These are phyloP conservation scores for Synchytrium microbalum DNA, from an alignment of 371 early-diverging fungal genomes.

Conservation along the genomic window DNA sequence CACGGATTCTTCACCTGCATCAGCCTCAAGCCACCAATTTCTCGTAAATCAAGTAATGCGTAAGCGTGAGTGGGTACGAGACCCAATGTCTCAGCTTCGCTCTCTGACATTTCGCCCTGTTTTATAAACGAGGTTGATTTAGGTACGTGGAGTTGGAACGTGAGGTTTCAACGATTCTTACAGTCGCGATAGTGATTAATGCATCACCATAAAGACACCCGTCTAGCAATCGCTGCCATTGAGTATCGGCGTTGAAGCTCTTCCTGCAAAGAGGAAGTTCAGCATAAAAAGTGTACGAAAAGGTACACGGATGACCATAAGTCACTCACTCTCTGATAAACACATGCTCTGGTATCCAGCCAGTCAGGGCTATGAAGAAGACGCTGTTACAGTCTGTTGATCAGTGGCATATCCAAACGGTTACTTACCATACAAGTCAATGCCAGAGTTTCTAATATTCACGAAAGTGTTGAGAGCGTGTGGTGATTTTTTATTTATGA, in stretches of 20 bases:
- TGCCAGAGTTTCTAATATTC: conserved; percentile 66
- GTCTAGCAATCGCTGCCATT: conserved; percentile 64
- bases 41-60: conserved; percentile 52
- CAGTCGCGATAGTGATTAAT: conserved; percentile 26
- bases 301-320: too few species aligned
- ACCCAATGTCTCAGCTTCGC: conserved; percentile 58
- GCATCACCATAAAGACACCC: conserved; percentile 60
- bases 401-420: too few species aligned
- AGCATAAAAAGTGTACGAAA: too few species aligned
- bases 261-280: conserved; percentile 29
- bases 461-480: neutral
- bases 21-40: conserved; percentile 35
- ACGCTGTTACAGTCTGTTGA: too few species aligned
- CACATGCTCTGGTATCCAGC: conserved; percentile 88
- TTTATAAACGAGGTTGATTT: neutral
- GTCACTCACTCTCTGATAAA: conserved; percentile 62
- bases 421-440: conserved; percentile 62
- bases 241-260: conserved; percentile 51
- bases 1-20: conserved; percentile 82
- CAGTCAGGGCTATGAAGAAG: conserved; percentile 58
- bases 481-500: conserved; percentile 3
- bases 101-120: conserved; percentile 63
- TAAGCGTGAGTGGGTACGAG: conserved; percentile 25
- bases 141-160: conserved; percentile 3
- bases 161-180: conserved; percentile 6